Conservation (phyloP, 768 basidiomycete species). For the Mycena rosella region DNA sequence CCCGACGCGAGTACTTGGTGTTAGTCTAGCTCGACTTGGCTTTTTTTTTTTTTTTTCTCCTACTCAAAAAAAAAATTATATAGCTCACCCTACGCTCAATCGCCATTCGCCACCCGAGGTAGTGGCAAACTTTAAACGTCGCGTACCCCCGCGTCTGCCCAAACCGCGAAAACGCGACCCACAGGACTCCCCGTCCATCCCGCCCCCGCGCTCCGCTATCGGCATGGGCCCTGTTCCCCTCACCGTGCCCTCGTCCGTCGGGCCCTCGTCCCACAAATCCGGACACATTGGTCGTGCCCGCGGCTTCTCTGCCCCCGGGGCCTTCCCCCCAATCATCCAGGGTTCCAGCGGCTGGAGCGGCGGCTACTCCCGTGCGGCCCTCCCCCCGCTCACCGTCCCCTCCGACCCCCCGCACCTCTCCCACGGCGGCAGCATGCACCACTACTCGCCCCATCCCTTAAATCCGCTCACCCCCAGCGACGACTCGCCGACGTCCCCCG, state of each 20-base stretch:
- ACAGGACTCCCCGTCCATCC: constrained; percentile 76
- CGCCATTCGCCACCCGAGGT: constrained; percentile 91
- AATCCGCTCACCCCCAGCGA: constrained; percentile 80
- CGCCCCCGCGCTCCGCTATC: constrained; percentile 82
- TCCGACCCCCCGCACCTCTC: constrained; percentile 76
- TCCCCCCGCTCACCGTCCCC: constrained; percentile 88
- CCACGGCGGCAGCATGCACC: constrained; percentile 69
- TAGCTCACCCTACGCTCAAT: constrained; percentile 93
- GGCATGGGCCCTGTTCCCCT: constrained; percentile 78
- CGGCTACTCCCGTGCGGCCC: constrained; percentile 69
- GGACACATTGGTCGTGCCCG: constrained; percentile 72
- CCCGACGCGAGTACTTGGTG: constrained; percentile 98
- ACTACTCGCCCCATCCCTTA: constrained; percentile 69
- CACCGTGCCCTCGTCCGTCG: constrained; percentile 66
- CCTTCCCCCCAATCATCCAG: constrained; percentile 80
- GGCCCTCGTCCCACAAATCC: constrained; percentile 55
- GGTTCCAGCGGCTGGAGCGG: constrained; percentile 67
- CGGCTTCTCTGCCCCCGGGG: constrained; percentile 87
- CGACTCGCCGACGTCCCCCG: constrained; percentile 68
- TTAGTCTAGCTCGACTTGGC: constrained; percentile 71
- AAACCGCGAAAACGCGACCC: constrained; percentile 87
- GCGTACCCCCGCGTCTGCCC: constrained; percentile 92
- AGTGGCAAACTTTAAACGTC: constrained; percentile 94
- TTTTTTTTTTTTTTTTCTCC: constrained; percentile 5
- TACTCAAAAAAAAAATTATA: not conserved